Evolutionary conservation across 2,329 filamentous ascomycete genomes (phyloP).

Genomic region (Ophiostoma tasmaniense): DNA sequence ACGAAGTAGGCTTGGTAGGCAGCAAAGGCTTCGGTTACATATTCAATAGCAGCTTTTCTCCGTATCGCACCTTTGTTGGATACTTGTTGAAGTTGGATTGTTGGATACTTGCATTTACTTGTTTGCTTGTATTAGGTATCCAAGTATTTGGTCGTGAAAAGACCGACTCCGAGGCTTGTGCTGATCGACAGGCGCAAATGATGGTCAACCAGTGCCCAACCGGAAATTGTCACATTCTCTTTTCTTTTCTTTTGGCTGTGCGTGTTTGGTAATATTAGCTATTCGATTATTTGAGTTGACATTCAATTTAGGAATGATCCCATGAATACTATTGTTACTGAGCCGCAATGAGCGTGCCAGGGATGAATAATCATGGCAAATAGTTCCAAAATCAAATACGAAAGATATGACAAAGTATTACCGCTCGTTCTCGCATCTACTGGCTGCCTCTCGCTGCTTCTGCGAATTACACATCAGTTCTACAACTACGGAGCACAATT

Average conservation of each 20-base stretch:
- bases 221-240: background rate
- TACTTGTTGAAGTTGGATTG: background rate
- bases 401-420: no score
- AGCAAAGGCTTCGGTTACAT: background rate
- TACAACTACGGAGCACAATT: background rate
- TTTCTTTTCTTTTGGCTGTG: background rate
- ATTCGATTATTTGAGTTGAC: background rate
- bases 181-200: background rate
- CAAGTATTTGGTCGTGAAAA: background rate
- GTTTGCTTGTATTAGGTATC: background rate
- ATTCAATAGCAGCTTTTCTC: no score
- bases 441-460: constrained; percentile 7
- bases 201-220: background rate
- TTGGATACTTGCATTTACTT: background rate
- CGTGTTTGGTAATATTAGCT: background rate
- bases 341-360: background rate
- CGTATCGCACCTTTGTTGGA: background rate
- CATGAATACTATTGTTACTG: background rate
- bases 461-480: background rate
- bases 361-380: background rate
- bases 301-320: background rate
- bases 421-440: background rate
- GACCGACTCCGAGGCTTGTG: background rate
- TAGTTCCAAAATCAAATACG: background rate
- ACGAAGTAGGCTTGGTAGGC: no score